phyloP scores from a whole-genome alignment of 805 yeast genomes.

The Hanseniaspora opuntiae region DNA sequence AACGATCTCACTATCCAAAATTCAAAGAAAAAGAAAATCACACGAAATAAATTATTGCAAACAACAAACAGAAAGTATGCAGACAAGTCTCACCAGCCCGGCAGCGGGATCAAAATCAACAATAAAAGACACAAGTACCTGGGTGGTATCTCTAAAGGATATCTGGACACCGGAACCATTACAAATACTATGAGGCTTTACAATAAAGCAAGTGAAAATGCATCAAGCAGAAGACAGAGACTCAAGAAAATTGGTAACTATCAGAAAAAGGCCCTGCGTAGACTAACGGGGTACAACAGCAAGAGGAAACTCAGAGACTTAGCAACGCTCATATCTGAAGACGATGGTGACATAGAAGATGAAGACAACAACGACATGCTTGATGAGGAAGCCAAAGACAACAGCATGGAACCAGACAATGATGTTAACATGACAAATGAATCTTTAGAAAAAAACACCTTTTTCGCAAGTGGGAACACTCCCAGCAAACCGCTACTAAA shows the following conservation, averaged over 20 bases:
- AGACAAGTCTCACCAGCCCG: not conserved
- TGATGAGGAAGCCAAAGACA: not conserved
- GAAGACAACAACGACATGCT: slow-evolving; percentile 6
- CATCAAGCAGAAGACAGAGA: not conserved
- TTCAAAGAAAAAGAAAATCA: not conserved
- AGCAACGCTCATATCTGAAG: slow-evolving; percentile 9
- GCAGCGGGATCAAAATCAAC: not conserved
- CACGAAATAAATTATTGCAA: slow-evolving; percentile 1
- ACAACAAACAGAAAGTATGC: slow-evolving; percentile 2
- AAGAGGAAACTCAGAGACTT: slow-evolving; percentile 9
- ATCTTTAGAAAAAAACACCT: not conserved
- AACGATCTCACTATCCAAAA: not conserved
- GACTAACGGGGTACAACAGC: not conserved
- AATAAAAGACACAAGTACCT: slow-evolving; percentile 3
- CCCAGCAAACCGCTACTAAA: not conserved
- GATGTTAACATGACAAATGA: slow-evolving; percentile 4
- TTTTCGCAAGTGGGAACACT: not conserved
- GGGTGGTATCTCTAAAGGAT: slow-evolving; percentile 7
- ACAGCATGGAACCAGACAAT: not conserved
- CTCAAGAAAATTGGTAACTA: slow-evolving; percentile 2
- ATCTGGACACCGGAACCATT: not conserved
- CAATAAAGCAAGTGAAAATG: not conserved
- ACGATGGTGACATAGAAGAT: slow-evolving; percentile 11
- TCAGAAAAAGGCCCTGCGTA: slow-evolving; percentile 3
- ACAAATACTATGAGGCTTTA: slow-evolving; percentile 10